Evolutionary conservation across 2,329 filamentous ascomycete genomes (phyloP).

Genomic region (Diaporthe helianthi): DNA sequence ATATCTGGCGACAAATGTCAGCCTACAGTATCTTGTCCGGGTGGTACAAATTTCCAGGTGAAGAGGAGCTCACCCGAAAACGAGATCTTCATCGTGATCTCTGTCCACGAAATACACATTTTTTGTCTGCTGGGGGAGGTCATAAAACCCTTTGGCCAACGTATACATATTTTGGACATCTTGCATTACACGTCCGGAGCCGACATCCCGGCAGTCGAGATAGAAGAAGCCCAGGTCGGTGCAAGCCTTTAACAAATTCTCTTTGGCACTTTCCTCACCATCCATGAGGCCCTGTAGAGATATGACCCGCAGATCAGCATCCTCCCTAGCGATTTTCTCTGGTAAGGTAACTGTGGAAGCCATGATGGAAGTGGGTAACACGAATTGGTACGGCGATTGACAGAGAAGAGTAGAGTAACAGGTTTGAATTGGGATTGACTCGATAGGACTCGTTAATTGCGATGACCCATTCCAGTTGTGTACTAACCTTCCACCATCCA

Average conservation of each 20-base stretch:
- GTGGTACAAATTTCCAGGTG: accelerated
- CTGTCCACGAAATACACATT: slow-evolving; percentile 1
- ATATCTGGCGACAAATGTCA: background rate
- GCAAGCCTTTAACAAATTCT: slow-evolving; percentile 6
- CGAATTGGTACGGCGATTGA: background rate
- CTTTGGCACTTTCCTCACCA: background rate
- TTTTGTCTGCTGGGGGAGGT: background rate
- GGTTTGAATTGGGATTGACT: too few relatives aligned
- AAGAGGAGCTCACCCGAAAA: background rate
- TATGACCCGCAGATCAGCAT: background rate
- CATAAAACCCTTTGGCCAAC: background rate
- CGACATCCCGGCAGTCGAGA: slow-evolving; percentile 9
- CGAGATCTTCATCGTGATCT: slow-evolving; percentile 9
- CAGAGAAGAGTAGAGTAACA: background rate
- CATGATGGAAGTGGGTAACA: background rate
- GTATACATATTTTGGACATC: slow-evolving; percentile 12
- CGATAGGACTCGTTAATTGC: accelerated
- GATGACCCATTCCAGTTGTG: background rate
- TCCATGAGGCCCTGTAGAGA: slow-evolving; percentile 1
- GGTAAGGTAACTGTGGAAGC: background rate
- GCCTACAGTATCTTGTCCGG: background rate
- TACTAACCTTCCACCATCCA: background rate
- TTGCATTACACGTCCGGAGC: background rate
- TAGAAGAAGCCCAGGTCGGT: slow-evolving; percentile 17
- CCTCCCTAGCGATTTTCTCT: background rate